Base-by-base conservation (phyloP, 2,329 filamentous ascomycete genomes). In the Phoma sp. region DNA sequence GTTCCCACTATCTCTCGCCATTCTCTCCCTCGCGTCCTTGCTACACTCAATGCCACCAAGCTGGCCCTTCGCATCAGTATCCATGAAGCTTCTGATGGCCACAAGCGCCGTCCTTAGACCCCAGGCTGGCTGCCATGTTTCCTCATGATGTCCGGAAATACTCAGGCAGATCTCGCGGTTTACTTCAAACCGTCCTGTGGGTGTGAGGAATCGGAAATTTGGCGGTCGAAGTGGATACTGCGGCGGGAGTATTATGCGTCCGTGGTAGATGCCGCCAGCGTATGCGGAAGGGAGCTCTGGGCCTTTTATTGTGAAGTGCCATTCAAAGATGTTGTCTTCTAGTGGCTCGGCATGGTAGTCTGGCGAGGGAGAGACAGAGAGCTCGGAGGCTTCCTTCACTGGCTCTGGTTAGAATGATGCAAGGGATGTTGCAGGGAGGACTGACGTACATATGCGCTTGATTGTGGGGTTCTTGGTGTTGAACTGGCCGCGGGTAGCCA, bases 51-150 rank as follows among this genome's bases (percentile, higher is more conserved):
- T 81, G 0, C 95, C 95, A 11, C 95, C 95, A 1, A 99, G 80
- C 78, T 98, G 95, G 1, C 95, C 95, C 64, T 85, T 86, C 7
- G 90, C 87, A 64, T 93, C 91, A 3, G 89, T 93, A 73, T 96
- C 92, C 92, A 99, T 98, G 75, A 97, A 97, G 64, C 86, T 89
- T 48, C 95, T 80, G 42, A 98, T 85, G 5, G 86, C 87, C 4
- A 86, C 81, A 51, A 99, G 78, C 14, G 95, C 93, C 4, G 95
- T 98, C 55, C 95, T 84, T 9, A 99, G 89, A 0, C 95, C 95
- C 95, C 95, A 99, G 0, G 95, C 95, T 0, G 95, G 95, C 82
- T 97, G 93, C 95, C 95, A 99, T 14, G 91, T 96, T 79, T 98
- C 95, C 75, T 98, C 95, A 77, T 99, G 95, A 76, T 97, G 93